Evolutionary conservation across 1,284 basidiomycete species (phyloP).

Genomic region (Apiotrichum porosum): DNA sequence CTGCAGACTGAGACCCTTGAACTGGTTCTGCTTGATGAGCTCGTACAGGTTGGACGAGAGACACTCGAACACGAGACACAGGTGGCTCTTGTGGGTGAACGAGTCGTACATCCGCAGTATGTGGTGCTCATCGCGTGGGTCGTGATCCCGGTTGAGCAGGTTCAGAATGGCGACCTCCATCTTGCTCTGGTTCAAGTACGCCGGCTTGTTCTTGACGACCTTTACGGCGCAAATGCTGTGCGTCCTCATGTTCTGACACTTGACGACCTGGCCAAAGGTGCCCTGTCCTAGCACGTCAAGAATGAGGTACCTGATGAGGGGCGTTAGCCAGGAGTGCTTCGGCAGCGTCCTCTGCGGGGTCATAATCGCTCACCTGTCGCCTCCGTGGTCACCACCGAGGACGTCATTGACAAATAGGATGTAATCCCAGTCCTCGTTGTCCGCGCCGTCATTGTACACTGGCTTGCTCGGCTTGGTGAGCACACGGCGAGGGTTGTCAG

Average conservation of each 20-base stretch:
- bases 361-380: slow-evolving; percentile 73
- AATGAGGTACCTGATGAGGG: slow-evolving; percentile 78
- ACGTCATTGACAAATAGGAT: slow-evolving; percentile 97
- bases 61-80: slow-evolving; percentile 96
- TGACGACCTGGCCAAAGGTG: slow-evolving; percentile 98
- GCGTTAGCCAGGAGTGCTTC: slow-evolving; percentile 5
- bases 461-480: slow-evolving; percentile 94
- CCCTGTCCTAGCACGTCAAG: slow-evolving; percentile 97
- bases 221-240: slow-evolving; percentile 98
- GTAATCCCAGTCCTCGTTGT: slow-evolving; percentile 96
- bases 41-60: slow-evolving; percentile 98
- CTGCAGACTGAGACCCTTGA: slow-evolving; percentile 92
- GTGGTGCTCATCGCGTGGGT: slow-evolving; percentile 92
- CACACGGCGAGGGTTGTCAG: slow-evolving; percentile 86
- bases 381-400: slow-evolving; percentile 75
- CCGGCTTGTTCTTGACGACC: slow-evolving; percentile 99
- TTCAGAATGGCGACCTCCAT: slow-evolving; percentile 99
- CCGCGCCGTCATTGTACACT: slow-evolving; percentile 85
- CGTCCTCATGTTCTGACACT: slow-evolving; percentile 99
- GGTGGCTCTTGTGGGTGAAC: slow-evolving; percentile 93
- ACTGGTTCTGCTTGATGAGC: slow-evolving; percentile 99
- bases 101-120: slow-evolving; percentile 92
- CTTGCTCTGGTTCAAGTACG: slow-evolving; percentile 99
- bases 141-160: slow-evolving; percentile 83
- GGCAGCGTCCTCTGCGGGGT: no score